These are phyloP conservation scores for Penicillium sp. DNA, from an alignment of 2,329 filamentous ascomycete species.

Conservation along the genomic window DNA sequence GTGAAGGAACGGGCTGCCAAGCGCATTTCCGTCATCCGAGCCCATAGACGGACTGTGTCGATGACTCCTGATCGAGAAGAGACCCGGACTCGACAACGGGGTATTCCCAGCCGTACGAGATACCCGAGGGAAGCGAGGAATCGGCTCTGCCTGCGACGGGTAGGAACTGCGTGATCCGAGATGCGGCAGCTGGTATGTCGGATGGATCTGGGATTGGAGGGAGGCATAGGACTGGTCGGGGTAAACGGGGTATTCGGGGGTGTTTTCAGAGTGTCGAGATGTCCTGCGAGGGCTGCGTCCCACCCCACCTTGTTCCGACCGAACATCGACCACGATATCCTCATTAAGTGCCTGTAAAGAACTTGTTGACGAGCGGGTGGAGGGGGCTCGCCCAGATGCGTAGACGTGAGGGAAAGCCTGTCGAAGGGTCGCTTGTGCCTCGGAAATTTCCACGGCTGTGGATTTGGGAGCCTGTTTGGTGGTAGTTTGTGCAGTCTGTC, in stretches of 20 bases:
- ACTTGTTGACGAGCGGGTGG: slow-evolving; percentile 44
- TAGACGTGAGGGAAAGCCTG: slow-evolving; percentile 36
- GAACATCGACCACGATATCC: slow-evolving; percentile 37
- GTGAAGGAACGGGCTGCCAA: slow-evolving; percentile 65
- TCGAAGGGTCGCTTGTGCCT: slow-evolving; percentile 33
- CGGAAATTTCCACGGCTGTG: slow-evolving; percentile 26
- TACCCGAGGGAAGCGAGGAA: slow-evolving; percentile 23
- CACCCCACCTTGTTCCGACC: slow-evolving; percentile 31
- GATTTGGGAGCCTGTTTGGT: slow-evolving; percentile 30
- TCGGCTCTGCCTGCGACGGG: slow-evolving; percentile 36
- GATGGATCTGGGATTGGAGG: slow-evolving; percentile 46
- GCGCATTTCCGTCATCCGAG: slow-evolving; percentile 38
- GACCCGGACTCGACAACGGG: slow-evolving; percentile 48
- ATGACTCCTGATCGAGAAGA: slow-evolving; percentile 42
- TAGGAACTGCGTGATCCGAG: slow-evolving; percentile 47
- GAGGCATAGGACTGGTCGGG: slow-evolving; percentile 52
- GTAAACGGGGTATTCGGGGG: slow-evolving; percentile 45
- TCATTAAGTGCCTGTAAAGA: slow-evolving; percentile 45
- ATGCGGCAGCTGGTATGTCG: slow-evolving; percentile 40
- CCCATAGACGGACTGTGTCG: slow-evolving; percentile 33
- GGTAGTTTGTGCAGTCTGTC: slow-evolving; percentile 20
- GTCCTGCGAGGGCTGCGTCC: slow-evolving; percentile 28
- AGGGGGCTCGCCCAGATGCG: slow-evolving; percentile 39
- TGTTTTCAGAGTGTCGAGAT: slow-evolving; percentile 30
- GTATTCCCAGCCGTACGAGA: slow-evolving; percentile 49